Percentiles rank a stretch among this genome's conserved stretches.
Conservation (phyloP, 495 filamentous ascomycete species). For the Delitschia confertaspora region DNA sequence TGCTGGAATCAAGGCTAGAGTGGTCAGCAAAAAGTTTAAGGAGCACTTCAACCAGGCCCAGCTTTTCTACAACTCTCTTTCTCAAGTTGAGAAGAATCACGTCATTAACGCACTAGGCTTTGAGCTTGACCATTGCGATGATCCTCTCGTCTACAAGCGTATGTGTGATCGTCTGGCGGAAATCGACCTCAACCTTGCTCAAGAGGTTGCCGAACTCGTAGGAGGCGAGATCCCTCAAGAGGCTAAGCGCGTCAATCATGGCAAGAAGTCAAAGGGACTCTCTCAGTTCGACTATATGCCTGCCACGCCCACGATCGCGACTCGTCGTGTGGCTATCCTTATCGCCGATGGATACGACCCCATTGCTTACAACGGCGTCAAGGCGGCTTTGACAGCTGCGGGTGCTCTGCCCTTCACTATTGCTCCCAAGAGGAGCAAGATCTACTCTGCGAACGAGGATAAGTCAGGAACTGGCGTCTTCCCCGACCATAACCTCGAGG, state of each 20-base stretch:
- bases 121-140: conserved; percentile 85
- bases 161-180: conserved; percentile 61
- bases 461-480: conserved; percentile 45
- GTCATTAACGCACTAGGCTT: conserved; percentile 63
- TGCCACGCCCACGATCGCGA: conserved; percentile 54
- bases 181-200: conserved; percentile 64
- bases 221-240: conserved; percentile 18
- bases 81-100: conserved; percentile 60
- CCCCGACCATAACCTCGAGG: conserved; percentile 75
- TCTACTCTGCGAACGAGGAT: conserved; percentile 49
- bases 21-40: conserved; percentile 66
- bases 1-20: conserved; percentile 60
- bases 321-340: conserved; percentile 67
- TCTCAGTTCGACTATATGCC: conserved; percentile 62
- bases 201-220: conserved; percentile 34
- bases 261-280: conserved; percentile 53
- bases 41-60: conserved; percentile 70
- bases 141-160: conserved; percentile 67
- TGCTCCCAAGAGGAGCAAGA: conserved; percentile 49
- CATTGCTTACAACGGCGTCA: conserved; percentile 53
- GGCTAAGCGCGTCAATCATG: conserved; percentile 38
- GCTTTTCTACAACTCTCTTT: conserved; percentile 76
- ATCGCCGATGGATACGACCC: conserved; percentile 75
- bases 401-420: conserved; percentile 66
- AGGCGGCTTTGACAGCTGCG: conserved; percentile 50